Base-by-base conservation (phyloP, 345 rosid genomes). In the Populus deltoides region DNA sequence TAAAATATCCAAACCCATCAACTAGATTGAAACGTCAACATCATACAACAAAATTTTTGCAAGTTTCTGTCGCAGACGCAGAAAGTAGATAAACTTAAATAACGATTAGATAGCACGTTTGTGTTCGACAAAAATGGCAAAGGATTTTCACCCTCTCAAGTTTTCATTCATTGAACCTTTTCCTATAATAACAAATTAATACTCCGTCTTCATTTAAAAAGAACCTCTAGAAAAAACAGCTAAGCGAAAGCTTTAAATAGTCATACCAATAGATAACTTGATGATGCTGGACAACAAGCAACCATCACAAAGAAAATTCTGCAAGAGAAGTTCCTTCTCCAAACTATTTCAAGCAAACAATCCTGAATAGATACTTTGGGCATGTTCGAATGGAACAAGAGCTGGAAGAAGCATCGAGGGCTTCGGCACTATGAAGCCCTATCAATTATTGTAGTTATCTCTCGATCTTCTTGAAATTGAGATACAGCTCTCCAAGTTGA, bases 401-500 rank as follows among this genome's bases (percentile, higher is more conserved):
- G 41, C 70, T 35, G 24, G 22, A 31, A 33, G 15, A 35, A 29
- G 47, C 7, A 3, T 31, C 2, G 47, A 36, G 41, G 41, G 7
- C 51, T 22, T 70, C 31, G 7, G 59, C 57, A n/a, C 4, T 24
- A 70, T 73, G 67, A 69, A n/a, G 59, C 57, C 24, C 4, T 9
- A 61, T 73, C 72, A 69, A 24, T 36, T 67, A 59, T 72, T 49
- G 49, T 22, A 12, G 38, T 67, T 78, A 71, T 51, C 39, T 36
- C 77, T 62, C 78, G 2, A 35, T 68, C 61, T 85, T 91, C 90
- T 90, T 91, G 78, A 91, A 78, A 70, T 83, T 89, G 47, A 82
- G 75, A 78, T 87, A 91, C 55, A 82, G 22, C n/a, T 93, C 87
- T 36, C 97, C 90, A 17, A 92, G 88, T 68, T 80, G 87, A 77